Conservation (phyloP, 73 alveolate species). For the Diophrys appendiculata region DNA sequence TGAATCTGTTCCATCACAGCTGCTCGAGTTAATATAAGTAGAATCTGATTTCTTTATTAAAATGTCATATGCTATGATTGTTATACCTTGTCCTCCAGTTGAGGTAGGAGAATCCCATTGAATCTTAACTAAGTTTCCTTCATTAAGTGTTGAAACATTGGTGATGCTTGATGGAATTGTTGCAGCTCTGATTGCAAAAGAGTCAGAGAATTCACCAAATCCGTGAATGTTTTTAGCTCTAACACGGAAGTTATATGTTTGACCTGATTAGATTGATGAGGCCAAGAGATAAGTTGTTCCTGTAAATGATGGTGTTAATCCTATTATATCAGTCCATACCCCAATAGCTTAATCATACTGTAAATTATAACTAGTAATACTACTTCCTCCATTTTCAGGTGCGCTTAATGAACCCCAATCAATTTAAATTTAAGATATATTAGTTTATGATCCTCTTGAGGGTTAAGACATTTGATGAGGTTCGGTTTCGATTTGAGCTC, state of each 20-base stretch:
- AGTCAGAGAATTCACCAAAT: conserved; percentile 28
- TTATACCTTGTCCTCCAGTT: conserved; percentile 5
- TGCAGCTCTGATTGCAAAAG: conserved; percentile 1
- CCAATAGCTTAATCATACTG: conserved; percentile 15
- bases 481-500: conserved; percentile 28
- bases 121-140: conserved; percentile 34
- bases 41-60: not conserved
- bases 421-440: conserved; percentile 20
- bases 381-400: not conserved
- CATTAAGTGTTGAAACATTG: conserved; percentile 10
- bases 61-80: conserved; percentile 6
- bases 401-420: conserved; percentile 29
- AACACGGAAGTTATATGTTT: conserved; percentile 37
- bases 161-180: conserved; percentile 10
- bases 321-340: not conserved
- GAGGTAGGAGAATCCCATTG: conserved; percentile 18
- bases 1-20: conserved; percentile 13
- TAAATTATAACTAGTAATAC: conserved; percentile 21
- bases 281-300: not conserved
- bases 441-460: conserved; percentile 16
- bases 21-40: not conserved
- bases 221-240: conserved; percentile 37
- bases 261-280: conserved; percentile 5
- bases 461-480: conserved; percentile 48
- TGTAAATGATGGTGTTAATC: not conserved